Conservation (phyloP, 257 asterid genomes). For the Forsythia suspensa region DNA sequence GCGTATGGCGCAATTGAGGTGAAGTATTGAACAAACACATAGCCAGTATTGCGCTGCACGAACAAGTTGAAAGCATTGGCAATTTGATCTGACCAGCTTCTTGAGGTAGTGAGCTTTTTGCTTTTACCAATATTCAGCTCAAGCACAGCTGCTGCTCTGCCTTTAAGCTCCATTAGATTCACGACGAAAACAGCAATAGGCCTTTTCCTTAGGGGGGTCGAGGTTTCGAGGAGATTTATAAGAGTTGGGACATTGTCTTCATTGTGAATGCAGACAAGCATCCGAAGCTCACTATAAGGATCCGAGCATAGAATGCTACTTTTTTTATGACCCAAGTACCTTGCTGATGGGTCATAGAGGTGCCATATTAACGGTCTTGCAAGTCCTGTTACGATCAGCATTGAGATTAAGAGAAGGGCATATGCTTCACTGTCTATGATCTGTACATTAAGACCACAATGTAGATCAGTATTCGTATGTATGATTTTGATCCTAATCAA, state of each 20-base stretch:
- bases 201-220: conserved; percentile 30
- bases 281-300: conserved; percentile 43
- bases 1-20: conserved; percentile 59
- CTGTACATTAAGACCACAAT: conserved; percentile 32
- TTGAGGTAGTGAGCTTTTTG: conserved; percentile 29
- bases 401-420: conserved; percentile 43
- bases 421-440: conserved; percentile 43
- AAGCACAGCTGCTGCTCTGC: conserved; percentile 50
- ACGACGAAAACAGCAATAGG: conserved; percentile 47
- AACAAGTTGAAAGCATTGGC: conserved; percentile 47
- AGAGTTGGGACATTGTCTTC: conserved; percentile 52
- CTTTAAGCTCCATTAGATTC: conserved; percentile 58
- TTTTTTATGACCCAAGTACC: conserved; percentile 35
- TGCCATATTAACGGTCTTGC: conserved; percentile 41
- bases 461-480: background rate
- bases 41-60: conserved; percentile 20
- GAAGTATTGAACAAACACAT: conserved; percentile 41
- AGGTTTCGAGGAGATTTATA: conserved; percentile 50
- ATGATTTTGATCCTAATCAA: background rate
- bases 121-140: conserved; percentile 25
- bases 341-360: conserved; percentile 59
- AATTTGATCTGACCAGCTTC: conserved; percentile 41
- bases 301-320: conserved; percentile 38
- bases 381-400: conserved; percentile 54
- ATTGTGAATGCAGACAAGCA: conserved; percentile 47